Evolutionary conservation across 257 asterid genomes (phyloP), one percentile per base, ranked within the genome.

Genomic region (Nicotiana knightiana): DNA sequence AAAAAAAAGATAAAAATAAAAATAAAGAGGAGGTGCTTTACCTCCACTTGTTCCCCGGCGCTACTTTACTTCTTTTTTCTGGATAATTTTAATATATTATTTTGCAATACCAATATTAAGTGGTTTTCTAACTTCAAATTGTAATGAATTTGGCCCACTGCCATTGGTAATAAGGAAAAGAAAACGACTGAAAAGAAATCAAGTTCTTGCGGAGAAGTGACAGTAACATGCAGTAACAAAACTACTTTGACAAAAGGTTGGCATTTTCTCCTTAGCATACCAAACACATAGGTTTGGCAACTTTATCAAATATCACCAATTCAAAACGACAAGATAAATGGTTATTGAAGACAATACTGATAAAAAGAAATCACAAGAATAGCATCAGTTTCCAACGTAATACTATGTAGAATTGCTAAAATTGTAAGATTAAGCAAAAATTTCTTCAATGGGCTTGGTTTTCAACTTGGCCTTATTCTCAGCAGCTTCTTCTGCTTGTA

Each of bases 371-470:
- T 24, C 26, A 73, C 4, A 48, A 5, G 13, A 1, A 1, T 73
- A 73, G 15, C 13, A 28, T 73, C 0, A 24, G 4, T 9, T 73
- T 15, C 26, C 2, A 48, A 5, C 21, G 11, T 9, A n/a, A 5
- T 5, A 71, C 2, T 43, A 43, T 43, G 12, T 21, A 9, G 1
- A 17, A 17, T 5, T 8, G 15, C 28, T 67, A 35, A 35, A 46
- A 18, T 4, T 39, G 26, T 43, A 7, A 48, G 3, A 17, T 84
- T 26, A 88, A 77, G 91, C 91, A 68, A 89, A 80, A 85, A 88
- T 85, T 55, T 89, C 85, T 28, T 87, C 90, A 63, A 89, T 86
- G 82, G 84, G 64, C 53, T 86, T 84, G 46, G n/a, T 65, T 10
- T 85, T 83, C 58, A 76, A 5, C 64, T 89, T 81, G 70, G 84